These are phyloP conservation scores for Tricholoma furcatifolium DNA, from an alignment of 768 basidiomycete species.

Conservation along the genomic window DNA sequence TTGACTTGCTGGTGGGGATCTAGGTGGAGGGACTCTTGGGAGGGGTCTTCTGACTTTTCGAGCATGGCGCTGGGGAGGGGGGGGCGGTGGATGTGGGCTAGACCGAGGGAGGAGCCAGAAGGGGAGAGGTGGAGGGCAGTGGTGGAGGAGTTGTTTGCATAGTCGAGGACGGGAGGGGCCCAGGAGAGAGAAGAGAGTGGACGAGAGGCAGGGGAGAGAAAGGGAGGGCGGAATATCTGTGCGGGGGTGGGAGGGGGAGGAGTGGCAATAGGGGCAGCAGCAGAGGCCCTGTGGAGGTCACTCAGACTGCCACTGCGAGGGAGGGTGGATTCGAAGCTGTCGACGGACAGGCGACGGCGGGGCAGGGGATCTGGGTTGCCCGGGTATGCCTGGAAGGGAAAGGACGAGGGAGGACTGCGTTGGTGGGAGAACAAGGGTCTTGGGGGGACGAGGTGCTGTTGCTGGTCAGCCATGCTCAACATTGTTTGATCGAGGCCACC, in stretches of 20 bases:
- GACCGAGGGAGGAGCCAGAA: conserved; percentile 23
- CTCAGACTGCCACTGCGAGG: conserved; percentile 19
- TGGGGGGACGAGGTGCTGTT: no score
- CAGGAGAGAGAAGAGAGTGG: conserved; percentile 57
- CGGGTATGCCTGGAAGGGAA: conserved; percentile 61
- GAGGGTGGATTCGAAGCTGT: conserved; percentile 27
- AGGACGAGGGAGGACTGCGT: conserved; percentile 31
- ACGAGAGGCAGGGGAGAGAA: conserved; percentile 70
- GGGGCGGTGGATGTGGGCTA: conserved; percentile 44
- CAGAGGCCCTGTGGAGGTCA: conserved; percentile 35
- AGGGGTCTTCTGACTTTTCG: conserved; percentile 19
- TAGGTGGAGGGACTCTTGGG: neutral
- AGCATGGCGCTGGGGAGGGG: conserved; percentile 51
- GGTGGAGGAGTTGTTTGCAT: conserved; percentile 21
- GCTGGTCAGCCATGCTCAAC: no score
- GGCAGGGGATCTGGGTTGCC: conserved; percentile 66
- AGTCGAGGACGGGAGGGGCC: conserved; percentile 35
- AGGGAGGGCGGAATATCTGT: conserved; percentile 63
- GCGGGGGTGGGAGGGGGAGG: conserved; percentile 43
- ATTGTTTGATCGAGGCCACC: no score
- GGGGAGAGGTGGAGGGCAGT: conserved; percentile 25
- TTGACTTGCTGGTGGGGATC: neutral
- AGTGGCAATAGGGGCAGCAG: conserved; percentile 37
- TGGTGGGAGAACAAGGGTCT: no score
- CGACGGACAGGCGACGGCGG: conserved; percentile 41